Conservation (phyloP, 2,329 filamentous ascomycete genomes). For the Colletotrichum tanaceti region DNA sequence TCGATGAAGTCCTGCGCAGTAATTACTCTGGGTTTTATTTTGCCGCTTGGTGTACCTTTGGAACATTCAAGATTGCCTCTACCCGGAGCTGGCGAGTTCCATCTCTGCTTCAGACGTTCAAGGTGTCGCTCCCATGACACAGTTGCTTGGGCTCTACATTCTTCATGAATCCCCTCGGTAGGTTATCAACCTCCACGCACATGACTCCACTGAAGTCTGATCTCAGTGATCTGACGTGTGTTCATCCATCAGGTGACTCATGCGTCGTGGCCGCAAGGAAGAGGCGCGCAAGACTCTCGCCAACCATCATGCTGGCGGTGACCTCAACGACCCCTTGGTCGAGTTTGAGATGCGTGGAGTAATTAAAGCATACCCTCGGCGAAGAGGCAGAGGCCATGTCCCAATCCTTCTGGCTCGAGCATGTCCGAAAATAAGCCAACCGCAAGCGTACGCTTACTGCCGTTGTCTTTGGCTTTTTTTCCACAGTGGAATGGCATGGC, state of each 20-base stretch:
- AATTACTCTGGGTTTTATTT: constrained; percentile 52
- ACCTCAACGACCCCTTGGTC: constrained; percentile 52
- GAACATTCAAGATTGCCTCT: constrained; percentile 50
- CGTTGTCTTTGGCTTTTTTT: constrained; percentile 45
- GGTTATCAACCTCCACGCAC: not conserved
- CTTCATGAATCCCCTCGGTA: constrained; percentile 67
- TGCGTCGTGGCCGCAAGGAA: constrained; percentile 64
- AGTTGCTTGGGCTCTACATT: constrained; percentile 26
- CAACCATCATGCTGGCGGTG: constrained; percentile 62
- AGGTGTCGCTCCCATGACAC: constrained; percentile 55
- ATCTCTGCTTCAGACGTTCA: constrained; percentile 45
- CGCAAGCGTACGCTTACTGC: constrained; percentile 46
- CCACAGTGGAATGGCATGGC: constrained; percentile 48
- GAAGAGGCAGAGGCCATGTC: constrained; percentile 64
- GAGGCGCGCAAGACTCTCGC: constrained; percentile 64
- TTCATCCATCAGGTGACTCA: constrained; percentile 61
- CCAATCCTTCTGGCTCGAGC: constrained; percentile 45
- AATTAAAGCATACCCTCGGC: constrained; percentile 54
- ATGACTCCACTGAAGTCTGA: not conserved
- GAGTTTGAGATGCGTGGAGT: constrained; percentile 56
- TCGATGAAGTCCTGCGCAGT: constrained; percentile 41
- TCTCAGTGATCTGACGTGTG: not conserved
- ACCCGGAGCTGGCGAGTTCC: constrained; percentile 47
- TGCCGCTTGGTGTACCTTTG: constrained; percentile 47
- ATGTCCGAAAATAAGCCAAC: constrained; percentile 47